Base-by-base conservation (phyloP, 192 early-diverging fungal genomes). In the Backusella morwellensis region DNA sequence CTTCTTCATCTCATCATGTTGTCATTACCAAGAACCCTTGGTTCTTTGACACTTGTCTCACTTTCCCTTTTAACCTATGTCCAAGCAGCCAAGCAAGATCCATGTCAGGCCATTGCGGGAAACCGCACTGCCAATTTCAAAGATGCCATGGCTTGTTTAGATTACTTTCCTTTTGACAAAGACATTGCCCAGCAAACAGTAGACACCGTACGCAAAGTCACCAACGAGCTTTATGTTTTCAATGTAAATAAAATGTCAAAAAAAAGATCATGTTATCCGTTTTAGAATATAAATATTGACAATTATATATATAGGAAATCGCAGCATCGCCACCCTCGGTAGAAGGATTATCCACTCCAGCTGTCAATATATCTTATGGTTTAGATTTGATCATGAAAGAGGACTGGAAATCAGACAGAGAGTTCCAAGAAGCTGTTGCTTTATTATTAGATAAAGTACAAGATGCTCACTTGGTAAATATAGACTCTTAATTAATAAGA, bases 361-460 rank as follows among this genome's bases (percentile, higher is more conserved):
- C 80, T 35, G 80, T 82, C 17, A 72, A 82, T 54, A 77, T 82
- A 15, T 52, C 66, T n/a, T 70, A 78, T 34, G 76, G 73, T 19
- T 56, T 82, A 15, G 69, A 77, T 52, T 56, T 82, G 3, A 82
- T 82, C 56, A 35, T 74, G 29, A 54, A 75, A 17, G 73, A 78
- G 14, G 32, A 73, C 1, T 82, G 80, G 80, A 66, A 75, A 38
- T 75, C 80, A 26, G 80, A 82, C 44, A 68, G 73, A 71, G 70
- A 59, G 34, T 82, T 82, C 73, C 80, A 82, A 71, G 80, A 82
- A 36, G 68, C 80, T 21, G 54, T 82, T 73, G 76, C 80, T 7
- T 63, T 82, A 23, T 59, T 82, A 42, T 66, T 82, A 19, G 80
- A 82, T 70, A 82, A 82, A 68, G 80, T 82, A n/a, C 80, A 82